Evolutionary conservation across 805 yeast genomes (phyloP), one percentile per base, ranked within the genome.

Genomic region (Pichia membranifaciens): DNA sequence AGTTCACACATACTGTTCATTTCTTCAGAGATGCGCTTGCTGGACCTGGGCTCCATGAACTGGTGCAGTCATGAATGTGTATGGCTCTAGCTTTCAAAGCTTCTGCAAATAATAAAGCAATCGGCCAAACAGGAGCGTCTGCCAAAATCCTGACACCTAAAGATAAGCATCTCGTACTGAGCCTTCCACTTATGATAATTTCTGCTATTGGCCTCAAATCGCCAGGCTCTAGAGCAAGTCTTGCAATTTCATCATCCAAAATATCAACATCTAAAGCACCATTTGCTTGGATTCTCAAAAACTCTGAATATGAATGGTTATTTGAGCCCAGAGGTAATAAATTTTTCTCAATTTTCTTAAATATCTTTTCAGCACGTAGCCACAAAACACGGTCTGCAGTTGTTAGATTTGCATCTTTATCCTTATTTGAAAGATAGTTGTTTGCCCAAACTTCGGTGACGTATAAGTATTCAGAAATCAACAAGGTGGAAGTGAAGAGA

Each of bases 91-190:
- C 75, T 59, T 82, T 84, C 56, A 84, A 69, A 2, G 88, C 89
- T 59, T 84, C 91, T 0, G 91, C 91, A 68, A 84, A 83, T 17
- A 82, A 76, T 61, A 85, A 67, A 0, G 89, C 86, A 43, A 84
- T 74, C 0, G 93, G 93, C 95, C 95, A 85, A 22, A 85, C 83
- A 15, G 93, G 93, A 0, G 90, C 90, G 68, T 85, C 93, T 4
- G 89, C 88, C 44, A 85, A 69, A 28, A 85, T 82, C 55, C 88
- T 69, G 12, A 85, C 85, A 36, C 93, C 95, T 34, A 85, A 64
- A 47, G 82, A 81, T 36, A 85, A 64, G 18, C 82, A 72, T 58
- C 81, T 75, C 43, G 75, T 70, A 17, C 82, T 77, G 44, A 78
- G 68, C 59, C 75, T 69, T 13, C 78, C 77, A 43, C 68, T 68